Base-by-base conservation (phyloP, 164 flowering plant species). In the Chloranthus sessilifolius region DNA sequence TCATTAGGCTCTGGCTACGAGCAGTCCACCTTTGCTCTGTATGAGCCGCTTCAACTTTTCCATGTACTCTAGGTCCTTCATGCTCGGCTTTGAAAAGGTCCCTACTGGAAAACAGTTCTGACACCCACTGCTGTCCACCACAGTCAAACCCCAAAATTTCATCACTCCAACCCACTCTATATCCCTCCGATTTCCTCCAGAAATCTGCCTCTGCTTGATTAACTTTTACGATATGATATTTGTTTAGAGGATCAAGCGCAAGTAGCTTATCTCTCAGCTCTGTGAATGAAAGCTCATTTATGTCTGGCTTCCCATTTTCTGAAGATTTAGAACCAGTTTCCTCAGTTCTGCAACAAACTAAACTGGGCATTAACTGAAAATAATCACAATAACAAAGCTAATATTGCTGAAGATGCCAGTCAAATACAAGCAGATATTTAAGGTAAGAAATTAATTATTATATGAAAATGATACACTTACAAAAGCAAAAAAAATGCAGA, bases 101-200 rank as follows among this genome's bases (percentile, higher is more conserved):
- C 99, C 99, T 38, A 78, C 88, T 28, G 99, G 97, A 55, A 86
- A 89, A 66, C 99, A 94, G 23, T 61, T 94, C 99, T 21, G 99
- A 94, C n/a, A 94, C 99, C 99, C 99, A 94, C 55, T 94, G 97
- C 53, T 94, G 96, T 22, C 99, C 99, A 60, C 99, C 99, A 74
- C 99, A 94, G 70, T 94, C 97, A 68, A 94, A 89, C 21, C 96
- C 96, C 63, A 94, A 60, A 42, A 94, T 88, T 65, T 94, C 99
- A 74, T 94, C 99, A 66, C 89, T 87, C 97, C 97, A 94, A 50
- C 99, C 99, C 30, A 82, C 83, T 70, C 99, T 71, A 47, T 84
- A 94, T 58, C 99, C 99, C 62, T 94, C 99, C 26, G 97, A 94
- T 62, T 81, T 89, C 56, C 62, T 77, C 99, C 99, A 94, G 68